These are phyloP conservation scores for Xylaria telfairii DNA, from an alignment of 495 filamentous ascomycete species.

Conservation along the genomic window DNA sequence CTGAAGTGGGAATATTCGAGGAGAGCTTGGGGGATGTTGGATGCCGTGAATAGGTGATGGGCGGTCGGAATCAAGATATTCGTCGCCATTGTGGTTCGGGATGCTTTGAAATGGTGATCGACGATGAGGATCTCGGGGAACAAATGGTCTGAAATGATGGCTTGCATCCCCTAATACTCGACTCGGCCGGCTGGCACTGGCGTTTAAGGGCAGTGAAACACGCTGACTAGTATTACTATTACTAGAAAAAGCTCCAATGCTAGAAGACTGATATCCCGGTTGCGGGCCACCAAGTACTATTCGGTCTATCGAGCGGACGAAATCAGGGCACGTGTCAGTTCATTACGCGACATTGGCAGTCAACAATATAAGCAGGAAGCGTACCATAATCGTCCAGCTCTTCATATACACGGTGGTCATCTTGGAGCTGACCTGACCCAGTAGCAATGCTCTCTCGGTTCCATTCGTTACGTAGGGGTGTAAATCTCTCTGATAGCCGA, in stretches of 20 bases:
- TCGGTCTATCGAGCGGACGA: constrained; percentile 25
- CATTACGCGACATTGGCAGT: too few species aligned
- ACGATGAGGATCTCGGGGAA: constrained; percentile 13
- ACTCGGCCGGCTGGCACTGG: constrained; percentile 23
- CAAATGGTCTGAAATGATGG: constrained; percentile 33
- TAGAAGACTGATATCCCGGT: constrained; percentile 2
- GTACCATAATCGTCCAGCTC: constrained; percentile 46
- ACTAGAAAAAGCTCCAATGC: not conserved
- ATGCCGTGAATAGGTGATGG: not conserved
- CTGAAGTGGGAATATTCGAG: not conserved
- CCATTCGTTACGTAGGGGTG: not conserved
- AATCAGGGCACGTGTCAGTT: not conserved
- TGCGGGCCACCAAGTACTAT: constrained; percentile 27
- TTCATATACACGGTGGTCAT: constrained; percentile 11
- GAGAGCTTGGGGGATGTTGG: not conserved
- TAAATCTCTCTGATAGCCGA: constrained; percentile 19
- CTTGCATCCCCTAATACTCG: constrained; percentile 37
- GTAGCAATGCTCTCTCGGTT: not conserved
- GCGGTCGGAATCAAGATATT: not conserved
- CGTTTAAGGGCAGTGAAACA: constrained; percentile 29
- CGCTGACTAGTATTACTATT: constrained; percentile 26
- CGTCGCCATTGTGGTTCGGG: not conserved
- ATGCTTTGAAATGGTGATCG: constrained; percentile 24
- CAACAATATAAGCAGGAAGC: not conserved
- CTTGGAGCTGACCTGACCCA: not conserved